These are phyloP conservation scores for Naganishia randhawae DNA, from an alignment of 768 basidiomycete genomes.

Conservation along the genomic window DNA sequence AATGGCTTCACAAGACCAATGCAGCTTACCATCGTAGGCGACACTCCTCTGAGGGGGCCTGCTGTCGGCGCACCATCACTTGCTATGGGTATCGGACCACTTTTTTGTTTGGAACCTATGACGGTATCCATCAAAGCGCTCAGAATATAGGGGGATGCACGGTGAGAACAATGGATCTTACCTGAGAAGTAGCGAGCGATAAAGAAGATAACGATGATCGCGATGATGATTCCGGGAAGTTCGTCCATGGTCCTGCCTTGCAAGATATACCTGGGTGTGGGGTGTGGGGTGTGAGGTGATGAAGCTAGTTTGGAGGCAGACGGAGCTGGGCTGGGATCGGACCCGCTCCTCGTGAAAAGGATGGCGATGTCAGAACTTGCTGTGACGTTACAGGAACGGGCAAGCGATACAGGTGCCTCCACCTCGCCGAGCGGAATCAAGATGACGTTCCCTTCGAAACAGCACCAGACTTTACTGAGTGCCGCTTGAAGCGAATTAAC, in stretches of 20 bases:
- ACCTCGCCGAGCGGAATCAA: no score
- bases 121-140: background rate
- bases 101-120: slow-evolving; percentile 10
- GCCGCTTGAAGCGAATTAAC: no score
- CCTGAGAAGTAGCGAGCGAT: slow-evolving; percentile 25
- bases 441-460: no score
- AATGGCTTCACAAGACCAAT: background rate
- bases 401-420: no score
- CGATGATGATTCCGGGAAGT: slow-evolving; percentile 30
- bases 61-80: slow-evolving; percentile 25
- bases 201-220: slow-evolving; percentile 29
- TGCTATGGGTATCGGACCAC: background rate
- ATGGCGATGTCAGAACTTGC: no score
- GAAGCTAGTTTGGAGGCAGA: background rate
- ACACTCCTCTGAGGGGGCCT: slow-evolving; percentile 27
- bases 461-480: no score
- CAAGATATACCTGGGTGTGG: background rate
- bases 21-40: slow-evolving; percentile 1
- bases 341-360: background rate
- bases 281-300: background rate
- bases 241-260: slow-evolving; percentile 25
- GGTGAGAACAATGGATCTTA: background rate
- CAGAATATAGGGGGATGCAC: background rate
- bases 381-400: no score
- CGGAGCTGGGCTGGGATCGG: background rate